phyloP scores from a whole-genome alignment of 352 stramenopile species.

The Thalassiosira livingstoniorum region DNA sequence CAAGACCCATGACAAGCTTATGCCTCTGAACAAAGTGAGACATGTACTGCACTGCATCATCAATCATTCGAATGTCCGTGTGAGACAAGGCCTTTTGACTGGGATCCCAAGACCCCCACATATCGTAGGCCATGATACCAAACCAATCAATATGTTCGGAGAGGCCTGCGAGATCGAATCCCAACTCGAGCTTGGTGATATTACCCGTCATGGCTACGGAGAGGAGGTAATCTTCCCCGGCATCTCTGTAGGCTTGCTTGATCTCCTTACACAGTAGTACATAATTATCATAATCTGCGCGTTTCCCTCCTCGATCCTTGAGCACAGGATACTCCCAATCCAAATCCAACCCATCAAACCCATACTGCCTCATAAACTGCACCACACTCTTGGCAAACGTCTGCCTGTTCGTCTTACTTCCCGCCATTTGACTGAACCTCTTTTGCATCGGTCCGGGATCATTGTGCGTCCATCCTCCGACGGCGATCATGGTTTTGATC shows the following conservation, averaged over 20 bases:
- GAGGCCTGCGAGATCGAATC: conserved; percentile 64
- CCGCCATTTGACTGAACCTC: conserved; percentile 60
- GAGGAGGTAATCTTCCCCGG: conserved; percentile 56
- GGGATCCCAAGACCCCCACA: conserved; percentile 65
- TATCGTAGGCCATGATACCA: conserved; percentile 72
- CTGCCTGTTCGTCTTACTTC: conserved; percentile 45
- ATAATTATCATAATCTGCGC: conserved; percentile 70
- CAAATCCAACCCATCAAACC: conserved; percentile 72
- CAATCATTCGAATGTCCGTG: conserved; percentile 70
- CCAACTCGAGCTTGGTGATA: conserved; percentile 63
- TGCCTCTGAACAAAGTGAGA: conserved; percentile 63
- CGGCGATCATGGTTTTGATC: conserved; percentile 70
- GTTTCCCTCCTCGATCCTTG: conserved; percentile 55
- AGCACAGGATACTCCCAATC: conserved; percentile 69
- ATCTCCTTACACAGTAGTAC: conserved; percentile 66
- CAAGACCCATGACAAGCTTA: conserved; percentile 64
- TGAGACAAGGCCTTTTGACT: conserved; percentile 53
- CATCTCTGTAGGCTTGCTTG: conserved; percentile 55
- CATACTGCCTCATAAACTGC: conserved; percentile 65
- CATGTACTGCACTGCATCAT: conserved; percentile 71
- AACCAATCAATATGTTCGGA: conserved; percentile 67
- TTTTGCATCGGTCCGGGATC: conserved; percentile 67
- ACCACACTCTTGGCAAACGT: conserved; percentile 64
- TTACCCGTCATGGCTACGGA: conserved; percentile 61
- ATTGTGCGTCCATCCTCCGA: conserved; percentile 71